Base-by-base conservation (phyloP, 192 early-diverging fungal species). In the Obelidium mucronatum region DNA sequence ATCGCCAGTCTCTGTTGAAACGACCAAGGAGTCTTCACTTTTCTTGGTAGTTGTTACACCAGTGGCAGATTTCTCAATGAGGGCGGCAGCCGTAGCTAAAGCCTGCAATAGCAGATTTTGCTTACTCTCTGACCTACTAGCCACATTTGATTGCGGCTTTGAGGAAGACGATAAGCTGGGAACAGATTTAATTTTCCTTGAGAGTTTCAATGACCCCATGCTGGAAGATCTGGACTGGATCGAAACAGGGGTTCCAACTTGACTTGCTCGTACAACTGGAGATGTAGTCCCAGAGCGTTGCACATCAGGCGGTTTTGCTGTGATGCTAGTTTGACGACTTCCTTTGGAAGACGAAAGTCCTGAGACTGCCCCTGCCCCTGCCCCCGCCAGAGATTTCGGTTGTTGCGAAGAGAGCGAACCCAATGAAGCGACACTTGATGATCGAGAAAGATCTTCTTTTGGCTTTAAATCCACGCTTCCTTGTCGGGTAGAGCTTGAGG, bases 171-270 rank as follows among this genome's bases (percentile, higher is more conserved):
- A 24, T 17, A 52, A 42, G 51, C 48, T 53, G 22, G 17, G 42
- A 5, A 68, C 51, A 28, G 67, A 68, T 51, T 68, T 68, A 33
- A 68, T 51, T 30, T 34, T n/a, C 19, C 48, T 68, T 33, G 67
- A 33, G 19, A 51, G n/a, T 11, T 68, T 68, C 11, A 68, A 19
- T 3, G 67, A 68, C 3, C 6, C 51, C 15, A 36, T 40, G 11
- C 42, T 68, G 22, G 67, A 42, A n/a, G 62, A 64, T 64, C 34
- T 40, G 8, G 62, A 37, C 37, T 11, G 22, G 8, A 26, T 22
- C 34, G 22, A 37, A 1, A 13, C 17, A 6, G 62, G 37, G 34
- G 34, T 19, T 37, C n/a, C 37, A 1, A 34, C 34, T 39, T 64
- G 62, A 26, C 26, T 22, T 11, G 31, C 62, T 64, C 37, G 31